These are phyloP conservation scores for Mimosa pudica DNA, from an alignment of 306 rosid genomes.

Conservation along the genomic window DNA sequence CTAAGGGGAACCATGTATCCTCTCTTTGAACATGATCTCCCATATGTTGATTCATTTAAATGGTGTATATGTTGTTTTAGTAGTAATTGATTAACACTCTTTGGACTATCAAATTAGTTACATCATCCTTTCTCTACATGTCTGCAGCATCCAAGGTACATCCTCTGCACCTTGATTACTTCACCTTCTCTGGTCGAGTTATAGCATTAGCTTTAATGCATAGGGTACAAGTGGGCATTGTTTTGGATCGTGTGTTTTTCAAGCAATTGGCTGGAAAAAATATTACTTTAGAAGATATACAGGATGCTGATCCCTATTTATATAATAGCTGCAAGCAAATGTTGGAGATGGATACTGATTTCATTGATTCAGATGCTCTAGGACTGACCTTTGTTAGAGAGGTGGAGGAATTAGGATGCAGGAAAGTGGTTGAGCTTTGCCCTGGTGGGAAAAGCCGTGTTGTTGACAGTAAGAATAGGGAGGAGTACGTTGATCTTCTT, in stretches of 20 bases:
- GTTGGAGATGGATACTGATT: constrained; percentile 76
- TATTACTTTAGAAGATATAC: constrained; percentile 72
- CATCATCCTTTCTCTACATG: constrained; percentile 35
- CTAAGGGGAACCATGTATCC: constrained; percentile 6
- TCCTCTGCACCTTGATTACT: constrained; percentile 88
- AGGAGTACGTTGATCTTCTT: constrained; percentile 67
- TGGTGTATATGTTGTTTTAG: constrained; percentile 26
- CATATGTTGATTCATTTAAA: constrained; percentile 3
- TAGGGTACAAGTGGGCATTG: constrained; percentile 88
- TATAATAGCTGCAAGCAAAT: constrained; percentile 82
- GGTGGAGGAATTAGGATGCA: constrained; percentile 83
- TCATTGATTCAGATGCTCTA: constrained; percentile 83
- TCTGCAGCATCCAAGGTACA: constrained; percentile 85
- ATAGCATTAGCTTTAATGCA: constrained; percentile 96
- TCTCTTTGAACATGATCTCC: constrained; percentile 26
- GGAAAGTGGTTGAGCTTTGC: constrained; percentile 70
- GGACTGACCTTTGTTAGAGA: constrained; percentile 91
- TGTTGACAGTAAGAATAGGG: constrained; percentile 77
- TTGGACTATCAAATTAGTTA: constrained; percentile 26
- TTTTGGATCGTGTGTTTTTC: constrained; percentile 86
- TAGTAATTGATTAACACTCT: constrained; percentile 22
- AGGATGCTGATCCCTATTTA: constrained; percentile 76
- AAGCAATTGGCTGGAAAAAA: constrained; percentile 77
- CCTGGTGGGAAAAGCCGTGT: constrained; percentile 63
- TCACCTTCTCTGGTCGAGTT: constrained; percentile 81